phyloP scores from a whole-genome alignment of 192 early-diverging fungal genomes.

The Coemansia sp. region DNA sequence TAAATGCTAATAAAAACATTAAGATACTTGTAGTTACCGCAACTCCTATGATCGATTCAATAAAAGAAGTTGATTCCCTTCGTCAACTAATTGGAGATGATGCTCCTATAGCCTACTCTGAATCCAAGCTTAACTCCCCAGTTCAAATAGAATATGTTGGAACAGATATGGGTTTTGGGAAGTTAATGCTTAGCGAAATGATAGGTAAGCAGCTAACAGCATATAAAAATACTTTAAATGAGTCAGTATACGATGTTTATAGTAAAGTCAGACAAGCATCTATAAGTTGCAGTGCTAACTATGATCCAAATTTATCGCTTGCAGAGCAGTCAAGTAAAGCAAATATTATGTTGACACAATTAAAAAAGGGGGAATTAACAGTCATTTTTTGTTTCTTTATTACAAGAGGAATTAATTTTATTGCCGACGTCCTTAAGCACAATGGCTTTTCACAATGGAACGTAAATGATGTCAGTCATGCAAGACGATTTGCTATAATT shows the following conservation, averaged over 20 bases:
- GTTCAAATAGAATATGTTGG: conserved; percentile 22
- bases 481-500: no score
- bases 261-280: conserved; percentile 24
- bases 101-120: conserved; percentile 26
- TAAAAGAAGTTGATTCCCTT: no score
- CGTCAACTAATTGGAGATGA: no score
- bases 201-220: conserved; percentile 9
- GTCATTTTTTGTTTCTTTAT: no score
- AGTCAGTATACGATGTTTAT: no score
- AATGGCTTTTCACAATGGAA: no score
- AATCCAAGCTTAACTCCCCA: conserved; percentile 7
- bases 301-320: conserved; percentile 12
- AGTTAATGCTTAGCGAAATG: conserved; percentile 17
- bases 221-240: no score
- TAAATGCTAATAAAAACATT: conserved; percentile 6
- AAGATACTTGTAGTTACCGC: conserved; percentile 25
- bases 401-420: no score
- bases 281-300: conserved; percentile 1
- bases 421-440: no score
- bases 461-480: no score
- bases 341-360: not conserved
- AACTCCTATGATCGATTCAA: conserved; percentile 22
- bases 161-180: conserved; percentile 21
- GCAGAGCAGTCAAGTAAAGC: conserved; percentile 19
- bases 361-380: conserved; percentile 5